Conservation (phyloP, 768 basidiomycete genomes). For the Tubosaeta sp. region DNA sequence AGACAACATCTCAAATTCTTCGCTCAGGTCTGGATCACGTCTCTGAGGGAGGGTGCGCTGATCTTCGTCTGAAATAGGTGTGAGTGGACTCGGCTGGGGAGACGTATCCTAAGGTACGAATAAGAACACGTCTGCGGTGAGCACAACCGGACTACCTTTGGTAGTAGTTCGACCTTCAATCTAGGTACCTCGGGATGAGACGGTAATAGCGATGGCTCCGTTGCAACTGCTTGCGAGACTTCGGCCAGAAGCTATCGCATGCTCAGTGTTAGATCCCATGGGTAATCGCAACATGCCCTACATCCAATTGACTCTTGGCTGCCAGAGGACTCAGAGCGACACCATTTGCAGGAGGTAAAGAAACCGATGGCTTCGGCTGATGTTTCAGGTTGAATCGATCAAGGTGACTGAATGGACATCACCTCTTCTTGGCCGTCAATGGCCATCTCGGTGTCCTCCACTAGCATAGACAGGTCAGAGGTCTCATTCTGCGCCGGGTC, state of each 20-base stretch:
- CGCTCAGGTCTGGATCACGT: slow-evolving; percentile 32
- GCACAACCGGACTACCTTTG: slow-evolving; percentile 12
- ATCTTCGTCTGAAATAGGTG: slow-evolving; percentile 12
- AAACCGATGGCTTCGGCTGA: slow-evolving; percentile 4
- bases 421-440: slow-evolving; percentile 22
- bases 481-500: background rate
- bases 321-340: slow-evolving; percentile 12
- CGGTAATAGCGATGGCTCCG: slow-evolving; percentile 23
- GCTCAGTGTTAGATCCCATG: slow-evolving; percentile 17
- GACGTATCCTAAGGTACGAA: slow-evolving; percentile 12
- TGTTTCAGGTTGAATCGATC: background rate
- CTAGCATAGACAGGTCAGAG: background rate
- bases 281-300: slow-evolving; percentile 15
- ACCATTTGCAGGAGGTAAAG: background rate
- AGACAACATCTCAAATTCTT: slow-evolving; percentile 42
- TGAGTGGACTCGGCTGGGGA: slow-evolving; percentile 21
- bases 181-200: slow-evolving; percentile 22
- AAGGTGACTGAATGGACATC: slow-evolving; percentile 1
- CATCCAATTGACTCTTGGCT: slow-evolving; percentile 26
- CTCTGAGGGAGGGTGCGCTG: background rate
- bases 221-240: slow-evolving; percentile 29
- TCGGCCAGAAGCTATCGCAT: slow-evolving; percentile 23
- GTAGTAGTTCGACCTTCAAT: slow-evolving; percentile 10
- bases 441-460: slow-evolving; percentile 10
- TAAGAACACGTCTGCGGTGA: background rate